phyloP scores from a whole-genome alignment of 352 stramenopile species.

The Phytophthora pistaciae region DNA sequence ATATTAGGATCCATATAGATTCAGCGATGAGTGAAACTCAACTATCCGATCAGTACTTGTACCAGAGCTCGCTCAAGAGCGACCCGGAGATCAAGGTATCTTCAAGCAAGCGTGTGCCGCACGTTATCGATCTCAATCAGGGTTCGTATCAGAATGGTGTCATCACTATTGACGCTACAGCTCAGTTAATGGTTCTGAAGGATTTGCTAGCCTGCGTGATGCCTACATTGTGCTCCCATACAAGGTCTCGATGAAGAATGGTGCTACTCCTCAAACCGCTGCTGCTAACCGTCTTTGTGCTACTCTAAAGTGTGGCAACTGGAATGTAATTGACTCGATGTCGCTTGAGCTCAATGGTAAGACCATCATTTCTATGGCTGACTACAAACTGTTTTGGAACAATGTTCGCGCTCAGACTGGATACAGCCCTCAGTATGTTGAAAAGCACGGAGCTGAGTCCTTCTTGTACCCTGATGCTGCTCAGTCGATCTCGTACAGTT shows the following conservation, averaged over 20 bases:
- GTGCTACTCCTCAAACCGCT: conserved; percentile 6
- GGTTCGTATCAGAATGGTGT: conserved; percentile 11
- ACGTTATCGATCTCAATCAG: conserved; percentile 13
- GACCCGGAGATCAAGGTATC: conserved; percentile 9
- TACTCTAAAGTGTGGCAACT: conserved; percentile 35
- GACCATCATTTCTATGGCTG: conserved; percentile 20
- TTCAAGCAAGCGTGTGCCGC: conserved; percentile 3
- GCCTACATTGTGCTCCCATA: conserved; percentile 17
- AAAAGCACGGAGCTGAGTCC: conserved; percentile 39
- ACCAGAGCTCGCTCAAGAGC: conserved; percentile 13
- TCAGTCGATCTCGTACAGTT: conserved; percentile 14
- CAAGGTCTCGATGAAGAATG: conserved; percentile 17
- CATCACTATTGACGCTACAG: conserved; percentile 11
- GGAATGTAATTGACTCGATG: conserved; percentile 27
- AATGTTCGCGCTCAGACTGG: conserved; percentile 39
- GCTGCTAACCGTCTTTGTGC: conserved; percentile 30
- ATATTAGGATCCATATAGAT: too few relatives aligned
- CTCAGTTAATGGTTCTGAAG: conserved; percentile 12
- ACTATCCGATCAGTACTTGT: conserved; percentile 12
- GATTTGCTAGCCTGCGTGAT: conserved; percentile 13
- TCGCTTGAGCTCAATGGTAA: conserved; percentile 36
- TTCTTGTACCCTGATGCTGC: conserved; percentile 36
- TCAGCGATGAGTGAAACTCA: conserved; percentile 3
- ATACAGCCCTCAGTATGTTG: conserved; percentile 24
- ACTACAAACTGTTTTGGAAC: conserved; percentile 37